phyloP scores from a whole-genome alignment of 306 rosid species.

The Acacia melanoxylon region DNA sequence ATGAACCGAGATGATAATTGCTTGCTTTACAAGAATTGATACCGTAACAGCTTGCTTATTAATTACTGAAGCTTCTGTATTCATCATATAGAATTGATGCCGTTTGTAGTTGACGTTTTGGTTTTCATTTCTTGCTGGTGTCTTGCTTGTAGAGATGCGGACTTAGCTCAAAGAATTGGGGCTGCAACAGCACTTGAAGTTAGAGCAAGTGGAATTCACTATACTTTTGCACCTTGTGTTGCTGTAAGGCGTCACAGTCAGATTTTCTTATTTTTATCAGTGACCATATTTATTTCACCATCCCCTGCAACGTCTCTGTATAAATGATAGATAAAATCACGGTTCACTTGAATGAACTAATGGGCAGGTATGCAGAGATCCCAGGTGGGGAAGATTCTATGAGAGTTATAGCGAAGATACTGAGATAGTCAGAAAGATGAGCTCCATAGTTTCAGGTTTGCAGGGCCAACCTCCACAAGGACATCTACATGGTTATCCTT shows the following conservation, averaged over 20 bases:
- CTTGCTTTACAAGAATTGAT: slow-evolving; percentile 1
- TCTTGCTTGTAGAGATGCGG: slow-evolving; percentile 63
- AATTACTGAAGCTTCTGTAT: neutral
- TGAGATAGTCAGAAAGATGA: slow-evolving; percentile 78
- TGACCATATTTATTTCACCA: neutral
- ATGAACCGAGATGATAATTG: neutral
- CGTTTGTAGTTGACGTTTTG: neutral
- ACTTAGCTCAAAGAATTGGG: slow-evolving; percentile 78
- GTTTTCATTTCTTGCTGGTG: neutral
- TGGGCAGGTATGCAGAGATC: slow-evolving; percentile 78
- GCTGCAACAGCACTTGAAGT: slow-evolving; percentile 85
- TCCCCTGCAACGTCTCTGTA: neutral
- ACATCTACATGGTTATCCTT: slow-evolving; percentile 73
- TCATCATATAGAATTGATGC: neutral
- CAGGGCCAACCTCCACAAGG: slow-evolving; percentile 81
- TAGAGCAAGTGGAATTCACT: slow-evolving; percentile 78
- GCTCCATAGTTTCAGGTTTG: slow-evolving; percentile 73
- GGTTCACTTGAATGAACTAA: slow-evolving; percentile 26
- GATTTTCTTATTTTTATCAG: too few relatives aligned
- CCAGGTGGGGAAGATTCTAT: slow-evolving; percentile 94
- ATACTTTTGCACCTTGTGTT: slow-evolving; percentile 78
- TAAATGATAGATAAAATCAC: neutral
- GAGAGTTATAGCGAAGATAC: slow-evolving; percentile 85
- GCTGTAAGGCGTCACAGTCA: slow-evolving; percentile 58
- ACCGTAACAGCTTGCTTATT: slow-evolving; percentile 2